A percentile compares a stretch with the other conserved stretches of the same genome.
phyloP scores from a whole-genome alignment of 2,329 filamentous ascomycete species.

The Helotiales sp. region DNA sequence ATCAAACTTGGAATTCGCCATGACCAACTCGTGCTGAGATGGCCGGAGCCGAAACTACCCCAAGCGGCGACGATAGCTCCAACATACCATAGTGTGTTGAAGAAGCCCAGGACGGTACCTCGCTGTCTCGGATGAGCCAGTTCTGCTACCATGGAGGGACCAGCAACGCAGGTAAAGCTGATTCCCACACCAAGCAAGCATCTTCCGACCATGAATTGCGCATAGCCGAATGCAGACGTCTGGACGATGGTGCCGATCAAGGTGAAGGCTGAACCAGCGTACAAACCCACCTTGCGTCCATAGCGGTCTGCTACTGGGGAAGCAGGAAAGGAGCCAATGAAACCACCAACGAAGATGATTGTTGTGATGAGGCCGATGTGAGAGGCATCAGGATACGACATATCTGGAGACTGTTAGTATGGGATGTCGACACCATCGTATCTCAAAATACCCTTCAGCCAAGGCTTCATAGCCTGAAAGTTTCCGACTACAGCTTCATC shows the following conservation, averaged over 20 bases:
- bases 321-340: slow-evolving; percentile 16
- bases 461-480: slow-evolving; percentile 22
- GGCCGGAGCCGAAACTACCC: slow-evolving; percentile 22
- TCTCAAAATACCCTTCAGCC: slow-evolving; percentile 12
- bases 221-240: slow-evolving; percentile 29
- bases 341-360: slow-evolving; percentile 18
- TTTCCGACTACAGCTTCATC: slow-evolving; percentile 16
- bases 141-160: slow-evolving; percentile 15
- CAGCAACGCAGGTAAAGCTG: slow-evolving; percentile 11
- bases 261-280: slow-evolving; percentile 35
- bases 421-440: not conserved
- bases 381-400: slow-evolving; percentile 12
- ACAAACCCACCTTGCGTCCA: slow-evolving; percentile 18
- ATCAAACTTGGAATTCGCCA: slow-evolving; percentile 43
- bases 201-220: slow-evolving; percentile 43
- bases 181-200: slow-evolving; percentile 41
- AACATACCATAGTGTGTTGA: slow-evolving; percentile 23
- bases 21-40: slow-evolving; percentile 26
- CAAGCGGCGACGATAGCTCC: slow-evolving; percentile 26
- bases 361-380: slow-evolving; percentile 19
- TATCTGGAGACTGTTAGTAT: not conserved
- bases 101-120: slow-evolving; percentile 7
- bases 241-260: slow-evolving; percentile 44
- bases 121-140: slow-evolving; percentile 20
- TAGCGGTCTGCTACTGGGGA: slow-evolving; percentile 20